Evolutionary conservation across 106 monocot genomes (phyloP), one percentile per base, ranked within the genome.

Genomic region (Apostasia ramifera): DNA sequence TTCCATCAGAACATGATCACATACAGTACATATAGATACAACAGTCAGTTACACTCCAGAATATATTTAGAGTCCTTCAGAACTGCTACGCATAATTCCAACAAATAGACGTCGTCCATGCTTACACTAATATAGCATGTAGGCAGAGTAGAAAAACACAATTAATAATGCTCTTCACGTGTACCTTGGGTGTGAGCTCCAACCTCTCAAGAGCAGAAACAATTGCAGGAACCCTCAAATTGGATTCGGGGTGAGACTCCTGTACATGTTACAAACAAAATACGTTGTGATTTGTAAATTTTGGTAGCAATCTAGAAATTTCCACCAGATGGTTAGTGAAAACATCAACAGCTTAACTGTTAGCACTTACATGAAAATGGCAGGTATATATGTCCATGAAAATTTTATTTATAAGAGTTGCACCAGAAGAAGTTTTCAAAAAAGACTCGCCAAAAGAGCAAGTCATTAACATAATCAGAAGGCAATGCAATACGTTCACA

Each of bases 231-330:
- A 92, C 88, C 76, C 92, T 83, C 74, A 85, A 85, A 77, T 92
- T 92, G 8, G 82, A 88, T 76, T 92, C 92, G 55, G 92, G 95
- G 59, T 95, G 95, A 62, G 86, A 73, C 26, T 91, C 95, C 95
- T 95, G 80, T 41, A 73, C 26, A 26, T 26, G 26, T 77, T 67
- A 62, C 12, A 62, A 62, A 13, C 62, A 6, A 58, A 59, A 59
- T 40, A 38, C 40, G 26, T 26, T 0, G 8, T 42, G 11, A 56
- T 64, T 46, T 47, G 4, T 53, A 51, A 64, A 53, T 10, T 37
- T 37, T 39, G 26, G 5, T 8, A 38, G 15, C 7, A 74, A 47
- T 12, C 63, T 12, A 76, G 14, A 71, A 5, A 2, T 26, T 26
- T 26, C 26, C 40, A 42, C 1, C 14, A 26, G 6, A 12, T 66